These are phyloP conservation scores for Clonostachys rosea DNA, from an alignment of 2,329 filamentous ascomycete species.

Conservation along the genomic window DNA sequence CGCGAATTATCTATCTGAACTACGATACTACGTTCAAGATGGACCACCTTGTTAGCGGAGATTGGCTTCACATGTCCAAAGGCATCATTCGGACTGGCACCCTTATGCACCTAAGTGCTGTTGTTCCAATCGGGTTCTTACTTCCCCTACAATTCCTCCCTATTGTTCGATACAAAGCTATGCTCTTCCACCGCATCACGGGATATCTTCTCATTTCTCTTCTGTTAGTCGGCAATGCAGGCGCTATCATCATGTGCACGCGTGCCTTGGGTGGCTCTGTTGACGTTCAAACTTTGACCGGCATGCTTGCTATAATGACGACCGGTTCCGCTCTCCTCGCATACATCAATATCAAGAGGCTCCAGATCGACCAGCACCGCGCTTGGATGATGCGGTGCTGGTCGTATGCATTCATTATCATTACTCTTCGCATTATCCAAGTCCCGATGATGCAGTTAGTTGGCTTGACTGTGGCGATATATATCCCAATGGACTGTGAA, in stretches of 20 bases:
- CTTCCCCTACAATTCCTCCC: constrained; percentile 41
- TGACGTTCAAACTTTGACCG: constrained; percentile 37
- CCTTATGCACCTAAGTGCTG: constrained; percentile 32
- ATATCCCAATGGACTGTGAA: background rate
- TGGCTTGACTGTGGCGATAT: background rate
- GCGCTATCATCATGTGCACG: constrained; percentile 44
- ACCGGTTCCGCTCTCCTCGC: constrained; percentile 34
- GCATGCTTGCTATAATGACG: constrained; percentile 37
- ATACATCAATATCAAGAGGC: constrained; percentile 46
- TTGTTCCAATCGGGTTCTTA: constrained; percentile 36
- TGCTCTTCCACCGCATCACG: constrained; percentile 52
- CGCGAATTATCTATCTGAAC: constrained; percentile 40
- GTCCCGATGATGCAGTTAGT: constrained; percentile 16
- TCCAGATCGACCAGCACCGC: constrained; percentile 56
- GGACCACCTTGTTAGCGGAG: constrained; percentile 8
- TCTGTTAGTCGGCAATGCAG: constrained; percentile 10
- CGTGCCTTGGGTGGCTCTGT: constrained; percentile 49
- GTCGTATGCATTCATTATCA: constrained; percentile 23
- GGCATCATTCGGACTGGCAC: constrained; percentile 25
- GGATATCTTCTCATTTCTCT: constrained; percentile 33
- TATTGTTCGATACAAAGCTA: constrained; percentile 33
- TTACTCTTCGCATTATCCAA: background rate
- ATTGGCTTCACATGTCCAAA: constrained; percentile 33
- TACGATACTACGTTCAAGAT: constrained; percentile 27
- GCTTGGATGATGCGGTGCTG: constrained; percentile 55